Evolutionary conservation across 257 asterid species (phyloP), one percentile per base, ranked within the genome.

Genomic region (Solanum verrucosum): DNA sequence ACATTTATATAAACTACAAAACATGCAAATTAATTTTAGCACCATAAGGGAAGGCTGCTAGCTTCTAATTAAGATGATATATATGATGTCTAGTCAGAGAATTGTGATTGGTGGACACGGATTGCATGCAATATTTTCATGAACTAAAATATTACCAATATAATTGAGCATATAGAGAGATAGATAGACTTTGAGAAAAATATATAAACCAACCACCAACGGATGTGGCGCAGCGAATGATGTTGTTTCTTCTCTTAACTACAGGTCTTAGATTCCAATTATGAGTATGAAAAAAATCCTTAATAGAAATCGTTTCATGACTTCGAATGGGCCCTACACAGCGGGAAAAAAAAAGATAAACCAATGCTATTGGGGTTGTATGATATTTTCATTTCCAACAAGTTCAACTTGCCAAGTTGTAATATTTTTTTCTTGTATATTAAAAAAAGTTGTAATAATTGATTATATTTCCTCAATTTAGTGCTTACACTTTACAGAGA

Each of bases 221-320:
- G 2, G 7, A 46, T 46, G 7, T 14, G 59, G 21, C 5, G 60
- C 21, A 49, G 21, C 23, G 0, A 2, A 15, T 15, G 60, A 14
- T 15, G 1, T 0, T 49, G 8, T 8, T 15, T 7, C 1, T 14
- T 49, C 7, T 49, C 3, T 15, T 49, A 15, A 15, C 3, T 15
- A 15, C 0, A 5, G 3, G 7, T 49, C 1, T 5, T 13, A 5
- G 3, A 15, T 49, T 49, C 0, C 0, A 49, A 4, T 15, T 15
- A 0, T 15, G 3, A 49, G 3, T 16, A 49, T 49, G 21, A 46
- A 46, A 46, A 46, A 13, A 44, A 44, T 44, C 5, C 5, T 44
- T 44, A 4, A 46, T 46, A 14, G 18, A 2, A 0, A 46, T 18
- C 1, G 21, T 46, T 46, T 46, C 20, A 46, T 4, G 44, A 40